Conservation (phyloP, 768 basidiomycete genomes). For the Mycena polygramma region DNA sequence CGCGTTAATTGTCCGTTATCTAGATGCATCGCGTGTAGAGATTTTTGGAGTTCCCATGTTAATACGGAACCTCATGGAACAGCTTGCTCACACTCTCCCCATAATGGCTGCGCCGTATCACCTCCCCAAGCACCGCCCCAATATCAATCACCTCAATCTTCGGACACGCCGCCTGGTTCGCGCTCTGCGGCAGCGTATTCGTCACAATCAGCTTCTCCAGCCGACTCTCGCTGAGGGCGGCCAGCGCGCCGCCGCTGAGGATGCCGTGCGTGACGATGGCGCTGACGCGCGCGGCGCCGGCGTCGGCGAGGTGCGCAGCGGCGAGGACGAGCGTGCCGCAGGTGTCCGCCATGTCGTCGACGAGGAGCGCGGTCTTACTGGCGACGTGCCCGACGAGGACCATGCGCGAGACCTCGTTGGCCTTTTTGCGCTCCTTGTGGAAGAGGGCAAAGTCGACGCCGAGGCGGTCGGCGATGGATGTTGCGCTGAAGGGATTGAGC, state of each 20-base stretch:
- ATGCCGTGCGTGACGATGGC: conserved; percentile 98
- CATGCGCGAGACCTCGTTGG: conserved; percentile 95
- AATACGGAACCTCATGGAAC: conserved; percentile 92
- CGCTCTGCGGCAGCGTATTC: conserved; percentile 94
- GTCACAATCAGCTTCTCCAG: conserved; percentile 97
- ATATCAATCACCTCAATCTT: conserved; percentile 97
- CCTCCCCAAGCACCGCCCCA: conserved; percentile 94
- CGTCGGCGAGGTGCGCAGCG: conserved; percentile 88
- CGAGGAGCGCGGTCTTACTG: conserved; percentile 93
- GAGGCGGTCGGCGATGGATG: conserved; percentile 95
- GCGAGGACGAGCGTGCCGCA: conserved; percentile 96
- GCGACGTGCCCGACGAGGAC: conserved; percentile 94
- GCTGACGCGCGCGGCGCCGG: conserved; percentile 87
- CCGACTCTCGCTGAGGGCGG: conserved; percentile 75
- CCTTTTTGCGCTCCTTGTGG: conserved; percentile 99
- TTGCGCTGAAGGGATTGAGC: conserved; percentile 72
- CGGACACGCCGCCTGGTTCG: conserved; percentile 75
- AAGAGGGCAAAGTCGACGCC: conserved; percentile 98
- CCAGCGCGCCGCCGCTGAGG: conserved; percentile 89
- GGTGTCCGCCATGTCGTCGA: conserved; percentile 99
- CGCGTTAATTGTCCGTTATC: too few species aligned
- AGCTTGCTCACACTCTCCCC: conserved; percentile 94
- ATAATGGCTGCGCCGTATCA: conserved; percentile 95
- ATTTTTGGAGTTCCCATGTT: too few species aligned
- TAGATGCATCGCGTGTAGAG: too few species aligned